Conservation (phyloP, 2,329 filamentous ascomycete genomes). For the Graphilbum fragrans region DNA sequence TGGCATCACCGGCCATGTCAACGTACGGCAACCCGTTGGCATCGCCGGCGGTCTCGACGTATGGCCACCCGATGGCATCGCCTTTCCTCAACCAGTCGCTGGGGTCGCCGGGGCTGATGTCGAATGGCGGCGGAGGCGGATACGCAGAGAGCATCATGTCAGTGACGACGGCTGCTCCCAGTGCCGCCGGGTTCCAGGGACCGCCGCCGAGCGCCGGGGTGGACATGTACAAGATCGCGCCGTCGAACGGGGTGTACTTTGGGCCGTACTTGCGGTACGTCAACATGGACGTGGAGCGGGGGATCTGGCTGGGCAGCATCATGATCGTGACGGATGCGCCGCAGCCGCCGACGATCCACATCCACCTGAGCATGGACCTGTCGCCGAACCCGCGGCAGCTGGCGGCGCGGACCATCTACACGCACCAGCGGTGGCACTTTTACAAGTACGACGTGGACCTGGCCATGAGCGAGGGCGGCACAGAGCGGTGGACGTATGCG, state of each 20-base stretch:
- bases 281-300: slow-evolving; percentile 92
- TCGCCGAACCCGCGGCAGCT: slow-evolving; percentile 88
- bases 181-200: slow-evolving; percentile 70
- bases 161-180: slow-evolving; percentile 59
- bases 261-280: slow-evolving; percentile 90
- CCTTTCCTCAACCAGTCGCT: slow-evolving; percentile 52
- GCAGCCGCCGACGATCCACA: slow-evolving; percentile 90
- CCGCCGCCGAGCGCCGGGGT: slow-evolving; percentile 83
- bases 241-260: slow-evolving; percentile 96
- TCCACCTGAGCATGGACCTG: slow-evolving; percentile 80
- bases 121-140: background rate
- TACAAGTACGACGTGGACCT: slow-evolving; percentile 90
- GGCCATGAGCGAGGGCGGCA: slow-evolving; percentile 71
- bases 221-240: slow-evolving; percentile 85
- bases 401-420: slow-evolving; percentile 68
- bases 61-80: slow-evolving; percentile 74
- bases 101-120: background rate
- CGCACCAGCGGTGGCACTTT: slow-evolving; percentile 89
- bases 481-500: slow-evolving; percentile 91
- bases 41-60: slow-evolving; percentile 74
- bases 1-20: slow-evolving; percentile 49
- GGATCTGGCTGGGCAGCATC: slow-evolving; percentile 87
- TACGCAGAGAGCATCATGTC: slow-evolving; percentile 36
- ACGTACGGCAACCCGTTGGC: slow-evolving; percentile 47
- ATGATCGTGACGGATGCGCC: slow-evolving; percentile 82